Evolutionary conservation across 306 rosid species (phyloP).

Genomic region (Datisca glomerata): DNA sequence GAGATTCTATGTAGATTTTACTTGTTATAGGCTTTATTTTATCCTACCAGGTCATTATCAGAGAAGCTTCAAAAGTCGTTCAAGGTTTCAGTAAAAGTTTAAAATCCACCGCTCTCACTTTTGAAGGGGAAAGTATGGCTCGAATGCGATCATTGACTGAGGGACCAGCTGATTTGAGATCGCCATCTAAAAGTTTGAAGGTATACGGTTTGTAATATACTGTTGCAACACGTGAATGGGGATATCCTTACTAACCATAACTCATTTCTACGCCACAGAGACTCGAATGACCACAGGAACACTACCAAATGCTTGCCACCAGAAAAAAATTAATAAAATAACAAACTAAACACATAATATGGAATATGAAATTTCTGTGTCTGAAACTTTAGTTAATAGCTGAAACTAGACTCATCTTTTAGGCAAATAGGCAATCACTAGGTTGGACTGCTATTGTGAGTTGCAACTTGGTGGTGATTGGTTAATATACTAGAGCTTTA

Average conservation of each 20-base stretch:
- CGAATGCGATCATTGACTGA: conserved; percentile 28
- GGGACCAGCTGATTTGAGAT: conserved; percentile 41
- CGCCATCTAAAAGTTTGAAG: conserved; percentile 70
- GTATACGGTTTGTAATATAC: conserved; percentile 26
- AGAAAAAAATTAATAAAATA: no score
- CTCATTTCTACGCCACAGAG: not conserved
- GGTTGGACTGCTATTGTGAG: no score
- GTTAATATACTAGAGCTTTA: no score
- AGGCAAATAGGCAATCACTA: no score
- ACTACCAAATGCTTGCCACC: no score
- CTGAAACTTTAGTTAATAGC: no score
- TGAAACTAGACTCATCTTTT: no score
- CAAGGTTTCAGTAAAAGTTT: conserved; percentile 33
- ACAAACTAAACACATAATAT: not conserved
- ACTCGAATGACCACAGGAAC: not conserved
- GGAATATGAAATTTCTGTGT: not conserved
- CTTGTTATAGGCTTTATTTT: conserved; percentile 5
- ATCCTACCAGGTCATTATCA: conserved; percentile 49
- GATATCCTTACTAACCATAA: not conserved
- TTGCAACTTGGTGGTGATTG: no score
- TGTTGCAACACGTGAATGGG: not conserved
- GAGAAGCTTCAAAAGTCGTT: conserved; percentile 55
- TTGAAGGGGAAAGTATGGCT: conserved; percentile 33
- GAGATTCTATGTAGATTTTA: no score
- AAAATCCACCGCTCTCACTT: conserved; percentile 23